phyloP scores from a whole-genome alignment of 441 rosid species.

The Geranium incanum region DNA sequence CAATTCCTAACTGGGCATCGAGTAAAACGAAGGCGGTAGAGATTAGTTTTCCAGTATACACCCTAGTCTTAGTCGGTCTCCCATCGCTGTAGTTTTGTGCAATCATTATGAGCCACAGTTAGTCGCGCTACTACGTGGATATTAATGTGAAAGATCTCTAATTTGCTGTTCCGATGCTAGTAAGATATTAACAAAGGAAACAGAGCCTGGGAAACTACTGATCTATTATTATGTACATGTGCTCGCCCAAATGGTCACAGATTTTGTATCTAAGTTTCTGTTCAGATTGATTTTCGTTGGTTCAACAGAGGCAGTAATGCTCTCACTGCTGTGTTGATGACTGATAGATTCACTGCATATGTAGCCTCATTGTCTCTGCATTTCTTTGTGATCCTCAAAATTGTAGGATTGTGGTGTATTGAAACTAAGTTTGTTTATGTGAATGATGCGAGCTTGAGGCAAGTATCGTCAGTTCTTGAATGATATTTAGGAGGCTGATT shows the following conservation, averaged over 20 bases:
- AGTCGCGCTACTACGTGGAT: background rate
- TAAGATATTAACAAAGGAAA: background rate
- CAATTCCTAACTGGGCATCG: slow-evolving; percentile 38
- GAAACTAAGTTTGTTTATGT: no score
- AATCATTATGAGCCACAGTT: background rate
- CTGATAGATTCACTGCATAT: no score
- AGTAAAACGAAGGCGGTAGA: slow-evolving; percentile 27
- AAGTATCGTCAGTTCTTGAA: no score
- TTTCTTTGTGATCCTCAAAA: no score
- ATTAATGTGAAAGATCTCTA: background rate
- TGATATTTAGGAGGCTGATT: no score
- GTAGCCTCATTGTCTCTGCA: no score
- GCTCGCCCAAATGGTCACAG: background rate
- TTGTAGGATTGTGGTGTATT: no score
- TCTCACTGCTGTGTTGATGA: no score
- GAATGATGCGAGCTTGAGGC: no score
- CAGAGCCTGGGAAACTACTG: background rate
- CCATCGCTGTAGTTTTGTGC: background rate
- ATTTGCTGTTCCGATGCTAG: background rate
- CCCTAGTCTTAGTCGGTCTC: background rate
- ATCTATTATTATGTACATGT: background rate
- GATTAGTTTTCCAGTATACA: background rate
- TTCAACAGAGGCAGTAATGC: background rate
- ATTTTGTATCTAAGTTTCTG: background rate
- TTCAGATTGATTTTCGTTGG: background rate